Percentiles rank a stretch among this genome's conserved stretches.
Conservation (phyloP, 768 basidiomycete species). For the Pulveroboletus ravenelii region DNA sequence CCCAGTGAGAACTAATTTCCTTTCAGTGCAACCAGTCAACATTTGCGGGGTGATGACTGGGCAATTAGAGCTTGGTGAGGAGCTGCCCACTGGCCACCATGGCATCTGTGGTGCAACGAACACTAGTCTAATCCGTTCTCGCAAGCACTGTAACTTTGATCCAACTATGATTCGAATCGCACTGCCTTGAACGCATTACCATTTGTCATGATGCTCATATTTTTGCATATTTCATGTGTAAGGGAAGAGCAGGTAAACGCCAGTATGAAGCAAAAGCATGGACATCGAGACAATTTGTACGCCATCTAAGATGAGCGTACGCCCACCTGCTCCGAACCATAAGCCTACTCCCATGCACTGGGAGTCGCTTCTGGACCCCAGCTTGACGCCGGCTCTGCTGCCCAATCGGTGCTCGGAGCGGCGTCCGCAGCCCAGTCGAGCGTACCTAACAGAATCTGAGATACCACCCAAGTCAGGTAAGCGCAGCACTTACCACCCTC, state of each 20-base stretch:
- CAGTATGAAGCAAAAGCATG: slow-evolving; percentile 16
- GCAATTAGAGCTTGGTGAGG: no score
- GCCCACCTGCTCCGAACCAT: slow-evolving; percentile 2
- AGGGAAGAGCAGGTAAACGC: slow-evolving; percentile 13
- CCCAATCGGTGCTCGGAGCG: slow-evolving; percentile 69
- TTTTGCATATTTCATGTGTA: slow-evolving; percentile 17
- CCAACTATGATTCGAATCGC: no score
- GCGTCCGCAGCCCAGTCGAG: slow-evolving; percentile 84
- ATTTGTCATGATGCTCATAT: slow-evolving; percentile 6
- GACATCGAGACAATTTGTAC: slow-evolving; percentile 16
- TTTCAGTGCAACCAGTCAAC: no score
- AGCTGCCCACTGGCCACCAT: background rate
- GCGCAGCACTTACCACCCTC: slow-evolving; percentile 44
- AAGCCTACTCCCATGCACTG: slow-evolving; percentile 29
- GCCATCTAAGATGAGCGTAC: slow-evolving; percentile 5
- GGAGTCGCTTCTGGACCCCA: slow-evolving; percentile 34
- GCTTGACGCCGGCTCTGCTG: slow-evolving; percentile 62
- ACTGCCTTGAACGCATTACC: no score
- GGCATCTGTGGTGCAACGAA: no score
- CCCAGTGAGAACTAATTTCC: no score
- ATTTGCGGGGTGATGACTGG: no score
- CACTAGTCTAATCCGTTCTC: no score
- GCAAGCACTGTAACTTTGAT: no score
- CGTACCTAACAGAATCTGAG: slow-evolving; percentile 39
- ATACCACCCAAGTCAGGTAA: background rate